Evolutionary conservation across 768 basidiomycete genomes (phyloP).

Genomic region (Boletus pseudopeckii): DNA sequence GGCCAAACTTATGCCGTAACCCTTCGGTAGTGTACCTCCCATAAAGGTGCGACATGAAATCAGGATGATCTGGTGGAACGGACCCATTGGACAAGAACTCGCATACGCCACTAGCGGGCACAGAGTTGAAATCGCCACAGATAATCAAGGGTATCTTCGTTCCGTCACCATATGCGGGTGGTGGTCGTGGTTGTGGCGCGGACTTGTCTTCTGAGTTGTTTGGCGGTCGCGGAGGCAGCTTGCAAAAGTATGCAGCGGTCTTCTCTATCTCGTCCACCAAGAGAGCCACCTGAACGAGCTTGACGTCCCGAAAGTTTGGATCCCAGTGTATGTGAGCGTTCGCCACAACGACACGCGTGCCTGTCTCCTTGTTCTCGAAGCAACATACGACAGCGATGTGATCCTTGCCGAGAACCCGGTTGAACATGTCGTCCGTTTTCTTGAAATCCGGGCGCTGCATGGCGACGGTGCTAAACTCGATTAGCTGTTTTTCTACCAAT

Average conservation of each 20-base stretch:
- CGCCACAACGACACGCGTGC: slow-evolving; percentile 82
- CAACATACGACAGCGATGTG: slow-evolving; percentile 86
- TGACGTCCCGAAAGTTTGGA: slow-evolving; percentile 89
- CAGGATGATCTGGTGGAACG: slow-evolving; percentile 71
- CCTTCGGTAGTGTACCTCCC: slow-evolving; percentile 93
- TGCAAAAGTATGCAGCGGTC: slow-evolving; percentile 79
- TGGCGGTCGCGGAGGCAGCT: slow-evolving; percentile 66
- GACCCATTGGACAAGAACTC: slow-evolving; percentile 80
- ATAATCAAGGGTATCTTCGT: slow-evolving; percentile 87
- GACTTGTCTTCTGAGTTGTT: slow-evolving; percentile 27
- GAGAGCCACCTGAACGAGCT: slow-evolving; percentile 92
- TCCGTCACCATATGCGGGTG: slow-evolving; percentile 76
- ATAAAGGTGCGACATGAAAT: slow-evolving; percentile 90
- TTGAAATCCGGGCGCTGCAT: slow-evolving; percentile 93
- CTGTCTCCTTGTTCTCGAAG: slow-evolving; percentile 83
- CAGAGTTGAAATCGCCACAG: slow-evolving; percentile 95
- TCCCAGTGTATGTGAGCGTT: slow-evolving; percentile 96
- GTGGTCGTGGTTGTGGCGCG: slow-evolving; percentile 39
- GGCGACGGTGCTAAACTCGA: slow-evolving; percentile 91
- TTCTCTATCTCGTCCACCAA: slow-evolving; percentile 92
- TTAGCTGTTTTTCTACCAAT: slow-evolving; percentile 87
- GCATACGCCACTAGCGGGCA: slow-evolving; percentile 83
- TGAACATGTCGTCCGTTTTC: slow-evolving; percentile 99
- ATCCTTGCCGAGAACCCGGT: slow-evolving; percentile 93
- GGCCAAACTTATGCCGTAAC: slow-evolving; percentile 67